Base-by-base conservation (phyloP, 2,329 filamentous ascomycete species). In the Fusarium coffeatum region DNA sequence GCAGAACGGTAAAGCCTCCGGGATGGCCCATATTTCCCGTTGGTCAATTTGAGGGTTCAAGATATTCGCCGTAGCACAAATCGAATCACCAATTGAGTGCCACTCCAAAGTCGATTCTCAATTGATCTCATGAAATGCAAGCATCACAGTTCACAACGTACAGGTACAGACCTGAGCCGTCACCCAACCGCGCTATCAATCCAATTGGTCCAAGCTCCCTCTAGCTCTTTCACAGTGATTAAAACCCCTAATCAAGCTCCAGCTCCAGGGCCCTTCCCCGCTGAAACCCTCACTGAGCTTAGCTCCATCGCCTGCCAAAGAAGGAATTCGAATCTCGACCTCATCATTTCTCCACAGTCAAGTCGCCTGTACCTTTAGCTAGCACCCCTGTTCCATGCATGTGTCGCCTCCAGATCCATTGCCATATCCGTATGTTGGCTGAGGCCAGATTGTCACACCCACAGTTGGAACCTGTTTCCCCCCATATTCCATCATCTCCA, bases 361-460 rank as follows among this genome's bases (percentile, higher is more conserved):
- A 37, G 34, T 60, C 49, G 34, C 49, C 34, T 37, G 27, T 53
- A 50, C 22, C 48, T 32, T 18, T 30, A 62, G 45, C 16, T 30
- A 62, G 50, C 49, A 64, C 49, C 55, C 58, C 60, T 55, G 43
- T 37, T 37, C 53, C 60, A 43, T 64, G 59, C 37, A 41, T 59
- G 60, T 71, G 67, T 69, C 56, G 55, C 55, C 58, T 71, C 55
- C 68, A 54, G 34, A 37, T 37, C 34, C 42, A 51, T 27, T 41
- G 37, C 45, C 45, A 47, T 47, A 47, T 40, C 49, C 49, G 37
- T 59, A 42, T 57, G 63, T 68, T 74, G 70, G 66, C 71, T 74
- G 68, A 75, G 73, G 73, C 73, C 73, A 75, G 73, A 74, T 75
- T 74, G 73, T 75, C 72, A 72, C 72, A 74, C 68, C 72, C 61